A percentile compares a stretch with the other conserved stretches of the same genome.
Conservation (phyloP, 2,329 filamentous ascomycete genomes). For the Plenodomus lindquistii region DNA sequence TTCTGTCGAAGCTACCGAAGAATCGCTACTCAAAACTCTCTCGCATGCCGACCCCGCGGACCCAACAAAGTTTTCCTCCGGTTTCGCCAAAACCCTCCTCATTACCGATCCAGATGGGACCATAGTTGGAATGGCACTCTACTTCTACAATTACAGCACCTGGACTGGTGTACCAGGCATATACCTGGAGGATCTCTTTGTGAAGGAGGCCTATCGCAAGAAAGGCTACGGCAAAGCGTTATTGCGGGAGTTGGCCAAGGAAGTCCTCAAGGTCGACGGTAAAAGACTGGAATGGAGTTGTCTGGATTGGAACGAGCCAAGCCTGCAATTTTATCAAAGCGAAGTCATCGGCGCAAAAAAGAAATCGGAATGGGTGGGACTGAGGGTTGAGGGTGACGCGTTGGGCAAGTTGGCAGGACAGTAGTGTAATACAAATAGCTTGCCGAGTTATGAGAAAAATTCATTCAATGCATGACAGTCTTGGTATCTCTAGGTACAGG, state of each 20-base stretch:
- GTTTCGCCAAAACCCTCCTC: conserved; percentile 76
- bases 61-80: conserved; percentile 51
- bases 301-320: conserved; percentile 89
- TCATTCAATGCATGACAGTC: too few relatives aligned
- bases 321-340: conserved; percentile 76
- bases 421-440: background rate
- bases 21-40: conserved; percentile 72
- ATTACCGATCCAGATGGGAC: conserved; percentile 52
- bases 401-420: conserved; percentile 60
- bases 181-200: conserved; percentile 92
- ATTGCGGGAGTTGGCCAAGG: conserved; percentile 75
- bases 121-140: conserved; percentile 79
- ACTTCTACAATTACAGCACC: conserved; percentile 95
- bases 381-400: conserved; percentile 72
- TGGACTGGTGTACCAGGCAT: conserved; percentile 88
- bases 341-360: conserved; percentile 62
- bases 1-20: conserved; percentile 76
- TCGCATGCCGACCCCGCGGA: conserved; percentile 66
- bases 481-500: too few relatives aligned
- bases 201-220: conserved; percentile 70
- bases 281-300: conserved; percentile 87
- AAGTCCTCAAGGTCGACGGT: conserved; percentile 73
- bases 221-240: conserved; percentile 79
- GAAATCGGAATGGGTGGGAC: conserved; percentile 73
- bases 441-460: background rate